Evolutionary conservation across 2,329 filamentous ascomycete genomes (phyloP), one percentile per base, ranked within the genome.

Genomic region (Exserohilum rostratum): DNA sequence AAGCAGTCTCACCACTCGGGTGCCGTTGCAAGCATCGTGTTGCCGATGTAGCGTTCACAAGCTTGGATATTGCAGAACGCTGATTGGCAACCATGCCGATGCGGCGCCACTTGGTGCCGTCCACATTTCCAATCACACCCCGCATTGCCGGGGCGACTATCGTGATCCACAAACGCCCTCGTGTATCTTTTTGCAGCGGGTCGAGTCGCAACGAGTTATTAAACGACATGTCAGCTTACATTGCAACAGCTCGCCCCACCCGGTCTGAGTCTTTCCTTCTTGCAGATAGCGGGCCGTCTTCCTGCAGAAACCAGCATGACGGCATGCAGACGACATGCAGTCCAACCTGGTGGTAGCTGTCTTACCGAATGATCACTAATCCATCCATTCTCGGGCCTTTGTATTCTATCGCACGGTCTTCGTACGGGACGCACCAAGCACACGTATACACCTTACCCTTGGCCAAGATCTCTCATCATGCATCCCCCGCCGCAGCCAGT

Each of bases 141-240:
- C 20, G 18, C 33, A 22, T 15, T 15, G n/a, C 11, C 18, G 33
- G 34, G 9, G 5, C n/a, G 4, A 13, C 12, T 27, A 18, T 48
- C 27, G n/a, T 11, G 13, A 17, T 29, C 20, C 18, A 27, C 18
- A 33, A 15, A 12, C 15, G 18, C 18, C 29, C 9, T 12, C 17
- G 12, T 33, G 17, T 15, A 31, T 31, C 31, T 22, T 25, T 3
- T 20, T 33, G 29, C n/a, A 9, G 13, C 10, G 7, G 30, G 4
- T n/a, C 17, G 30, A 44, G 30, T 38, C 25, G 18, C 13, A 38
- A 3, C 17, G 17, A 34, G 22, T 53, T 53, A 48, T 48, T 48
- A 46, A 53, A n/a, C 50, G 17, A 2, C 27, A 31, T 18, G 10
- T 40, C 50, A 48, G 44, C 50, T 48, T 48, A 30, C 22, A n/a